phyloP scores from a whole-genome alignment of 768 basidiomycete species.

The Pleurotus tuber-regium region DNA sequence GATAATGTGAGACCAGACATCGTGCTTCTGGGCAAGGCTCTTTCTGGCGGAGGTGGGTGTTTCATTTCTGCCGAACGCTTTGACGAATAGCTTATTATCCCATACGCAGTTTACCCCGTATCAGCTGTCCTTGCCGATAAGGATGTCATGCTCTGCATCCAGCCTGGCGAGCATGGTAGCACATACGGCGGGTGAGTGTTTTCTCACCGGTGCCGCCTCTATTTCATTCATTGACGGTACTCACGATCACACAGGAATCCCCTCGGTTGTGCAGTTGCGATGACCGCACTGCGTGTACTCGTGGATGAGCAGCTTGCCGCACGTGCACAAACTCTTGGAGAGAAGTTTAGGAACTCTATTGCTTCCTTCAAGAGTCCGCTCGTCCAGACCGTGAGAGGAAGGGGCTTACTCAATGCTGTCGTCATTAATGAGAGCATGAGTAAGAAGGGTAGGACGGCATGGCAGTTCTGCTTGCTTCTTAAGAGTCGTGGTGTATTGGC shows the following conservation, averaged over 20 bases:
- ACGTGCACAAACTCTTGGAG: conserved; percentile 78
- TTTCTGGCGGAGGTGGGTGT: conserved; percentile 88
- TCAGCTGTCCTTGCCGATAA: conserved; percentile 90
- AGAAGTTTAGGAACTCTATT: conserved; percentile 71
- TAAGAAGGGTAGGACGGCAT: conserved; percentile 77
- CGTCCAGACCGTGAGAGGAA: conserved; percentile 77
- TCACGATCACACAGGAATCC: too few relatives aligned
- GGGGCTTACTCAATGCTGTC: conserved; percentile 89
- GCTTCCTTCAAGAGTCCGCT: conserved; percentile 64
- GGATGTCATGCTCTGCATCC: conserved; percentile 92
- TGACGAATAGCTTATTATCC: background rate
- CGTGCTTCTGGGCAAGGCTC: conserved; percentile 91
- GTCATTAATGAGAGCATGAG: conserved; percentile 87
- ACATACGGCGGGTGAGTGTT: conserved; percentile 86
- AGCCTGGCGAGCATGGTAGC: conserved; percentile 93
- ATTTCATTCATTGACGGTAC: background rate
- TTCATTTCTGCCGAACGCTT: background rate
- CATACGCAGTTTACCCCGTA: conserved; percentile 80
- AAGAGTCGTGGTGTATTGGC: conserved; percentile 91
- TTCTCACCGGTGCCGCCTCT: conserved; percentile 5
- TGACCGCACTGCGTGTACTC: conserved; percentile 90
- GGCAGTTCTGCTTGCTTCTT: conserved; percentile 92
- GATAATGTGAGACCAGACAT: conserved; percentile 90
- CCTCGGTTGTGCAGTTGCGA: conserved; percentile 93
- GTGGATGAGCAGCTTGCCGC: conserved; percentile 80